Evolutionary conservation across 2,329 filamentous ascomycete species (phyloP), one percentile per base, ranked within the genome.

Genomic region (Aspergillus texensis): DNA sequence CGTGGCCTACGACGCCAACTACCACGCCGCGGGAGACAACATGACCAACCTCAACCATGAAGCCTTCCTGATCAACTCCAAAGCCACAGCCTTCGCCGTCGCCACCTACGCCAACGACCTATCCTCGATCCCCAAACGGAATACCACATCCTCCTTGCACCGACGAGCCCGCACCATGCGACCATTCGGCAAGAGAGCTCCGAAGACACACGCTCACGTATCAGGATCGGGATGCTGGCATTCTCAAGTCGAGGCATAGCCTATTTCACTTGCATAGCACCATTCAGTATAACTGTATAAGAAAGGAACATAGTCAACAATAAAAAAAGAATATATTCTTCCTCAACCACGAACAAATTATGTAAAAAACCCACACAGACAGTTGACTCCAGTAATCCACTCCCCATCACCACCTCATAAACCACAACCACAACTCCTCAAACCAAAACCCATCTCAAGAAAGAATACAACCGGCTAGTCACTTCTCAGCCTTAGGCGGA

Each of bases 401-500:
- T n/a, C 21, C 57, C 16, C 30, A 14, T 46, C 21, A 16, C 28
- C 19, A 9, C 39, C 19, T 2, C 48, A 32, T 9, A 2, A 32
- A 52, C n/a, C 48, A 14, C 12, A 21, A 14, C 34, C 16, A 2
- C 6, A 2, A 16, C 14, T 36, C 26, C 26, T 19, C 26, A 10
- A 10, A 11, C 46, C 24, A 12, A n/a, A 52, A 19, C 28, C 48
- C 26, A 4, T 14, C 14, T 64, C 58, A 60, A 28, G 57, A 32
- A 50, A 72, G 60, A 52, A 59, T 55, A 66, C 71, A 75, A 19
- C 66, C 71, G 53, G 59, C 55, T 64, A 77, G 74, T 83, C 80
- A 83, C 69, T 76, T 74, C 43, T 76, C 78, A 5, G 83, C 88
- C 84, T 86, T 89, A 32, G 89, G 88, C 63, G 89, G 89, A 71